Evolutionary conservation across 2,329 filamentous ascomycete species (phyloP).

Genomic region (Niveomyces coronatus): DNA sequence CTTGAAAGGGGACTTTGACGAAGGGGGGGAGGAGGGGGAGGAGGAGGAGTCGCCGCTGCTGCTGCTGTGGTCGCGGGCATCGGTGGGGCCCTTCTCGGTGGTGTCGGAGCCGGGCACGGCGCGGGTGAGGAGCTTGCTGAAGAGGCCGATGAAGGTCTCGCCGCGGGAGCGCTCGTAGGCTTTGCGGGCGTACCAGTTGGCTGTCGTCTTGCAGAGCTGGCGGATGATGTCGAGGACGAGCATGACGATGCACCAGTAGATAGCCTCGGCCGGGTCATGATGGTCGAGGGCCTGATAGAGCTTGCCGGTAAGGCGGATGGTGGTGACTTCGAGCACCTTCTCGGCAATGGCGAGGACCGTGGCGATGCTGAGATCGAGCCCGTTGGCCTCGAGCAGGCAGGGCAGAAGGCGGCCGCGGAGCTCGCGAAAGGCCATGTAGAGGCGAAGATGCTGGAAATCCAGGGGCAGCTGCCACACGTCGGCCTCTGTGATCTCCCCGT

Average conservation of each 20-base stretch:
- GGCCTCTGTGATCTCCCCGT: constrained; percentile 62
- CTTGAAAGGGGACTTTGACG: too few relatives aligned
- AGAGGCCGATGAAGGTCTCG: constrained; percentile 40
- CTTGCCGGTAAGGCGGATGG: constrained; percentile 26
- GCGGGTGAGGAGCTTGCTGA: constrained; percentile 32
- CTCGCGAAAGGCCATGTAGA: constrained; percentile 66
- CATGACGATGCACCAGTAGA: constrained; percentile 28
- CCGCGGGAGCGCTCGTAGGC: constrained; percentile 76
- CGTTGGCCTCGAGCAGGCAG: constrained; percentile 65
- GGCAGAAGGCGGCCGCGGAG: constrained; percentile 62
- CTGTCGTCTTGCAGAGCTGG: constrained; percentile 25
- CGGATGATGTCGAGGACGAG: constrained; percentile 22
- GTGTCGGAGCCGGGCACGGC: constrained; percentile 28
- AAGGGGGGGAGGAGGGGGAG: too few relatives aligned
- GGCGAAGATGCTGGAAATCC: constrained; percentile 68
- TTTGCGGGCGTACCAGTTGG: constrained; percentile 72
- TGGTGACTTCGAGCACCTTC: constrained; percentile 27
- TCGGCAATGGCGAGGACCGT: constrained; percentile 50
- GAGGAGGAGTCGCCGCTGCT: neutral
- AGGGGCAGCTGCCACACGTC: constrained; percentile 75
- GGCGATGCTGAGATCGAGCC: constrained; percentile 63
- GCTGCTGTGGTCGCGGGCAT: constrained; percentile 5
- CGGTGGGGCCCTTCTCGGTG: constrained; percentile 23
- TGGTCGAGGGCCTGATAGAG: constrained; percentile 25
- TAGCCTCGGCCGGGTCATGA: constrained; percentile 19